A percentile compares a stretch with the other conserved stretches of the same genome.
Conservation (phyloP, 208 protist genomes). For the Novymonas esmeraldas region DNA sequence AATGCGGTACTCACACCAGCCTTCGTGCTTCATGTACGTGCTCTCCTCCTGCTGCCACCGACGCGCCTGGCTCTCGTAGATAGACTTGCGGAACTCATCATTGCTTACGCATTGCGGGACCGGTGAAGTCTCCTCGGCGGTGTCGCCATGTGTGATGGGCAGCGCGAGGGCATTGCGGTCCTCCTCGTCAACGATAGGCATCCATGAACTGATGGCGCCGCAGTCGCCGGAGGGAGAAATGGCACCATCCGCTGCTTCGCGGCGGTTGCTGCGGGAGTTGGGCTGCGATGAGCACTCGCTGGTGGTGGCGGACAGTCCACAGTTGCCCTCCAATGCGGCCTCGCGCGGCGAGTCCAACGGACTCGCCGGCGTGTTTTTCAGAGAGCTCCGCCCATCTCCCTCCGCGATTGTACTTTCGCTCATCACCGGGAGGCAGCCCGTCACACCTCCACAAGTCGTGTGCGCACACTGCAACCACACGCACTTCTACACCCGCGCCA, state of each 20-base stretch:
- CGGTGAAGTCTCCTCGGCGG: neutral
- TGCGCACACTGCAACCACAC: too few relatives aligned
- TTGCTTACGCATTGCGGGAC: neutral
- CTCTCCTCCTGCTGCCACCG: constrained; percentile 38
- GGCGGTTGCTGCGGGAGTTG: constrained; percentile 11
- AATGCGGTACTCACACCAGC: constrained; percentile 42
- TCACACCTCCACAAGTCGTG: too few relatives aligned
- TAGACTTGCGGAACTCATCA: constrained; percentile 21
- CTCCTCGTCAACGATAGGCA: constrained; percentile 34
- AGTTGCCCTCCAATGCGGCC: neutral
- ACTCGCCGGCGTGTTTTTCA: constrained; percentile 1
- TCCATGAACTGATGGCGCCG: constrained; percentile 15
- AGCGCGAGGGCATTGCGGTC: constrained; percentile 1
- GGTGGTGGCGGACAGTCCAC: constrained; percentile 19
- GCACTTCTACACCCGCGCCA: too few relatives aligned
- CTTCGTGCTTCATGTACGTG: constrained; percentile 35
- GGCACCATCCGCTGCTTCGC: neutral
- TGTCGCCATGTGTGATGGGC: neutral
- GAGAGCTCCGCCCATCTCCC: constrained; percentile 7
- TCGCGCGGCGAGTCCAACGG: constrained; percentile 13
- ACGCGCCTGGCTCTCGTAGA: constrained; percentile 25
- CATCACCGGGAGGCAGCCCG: constrained; percentile 1
- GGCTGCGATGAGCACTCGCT: constrained; percentile 29
- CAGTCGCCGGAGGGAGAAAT: neutral
- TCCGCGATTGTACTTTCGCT: constrained; percentile 4